These are phyloP conservation scores for Xerocomellus chrysenteron DNA, from an alignment of 768 basidiomycete species.

Conservation along the genomic window DNA sequence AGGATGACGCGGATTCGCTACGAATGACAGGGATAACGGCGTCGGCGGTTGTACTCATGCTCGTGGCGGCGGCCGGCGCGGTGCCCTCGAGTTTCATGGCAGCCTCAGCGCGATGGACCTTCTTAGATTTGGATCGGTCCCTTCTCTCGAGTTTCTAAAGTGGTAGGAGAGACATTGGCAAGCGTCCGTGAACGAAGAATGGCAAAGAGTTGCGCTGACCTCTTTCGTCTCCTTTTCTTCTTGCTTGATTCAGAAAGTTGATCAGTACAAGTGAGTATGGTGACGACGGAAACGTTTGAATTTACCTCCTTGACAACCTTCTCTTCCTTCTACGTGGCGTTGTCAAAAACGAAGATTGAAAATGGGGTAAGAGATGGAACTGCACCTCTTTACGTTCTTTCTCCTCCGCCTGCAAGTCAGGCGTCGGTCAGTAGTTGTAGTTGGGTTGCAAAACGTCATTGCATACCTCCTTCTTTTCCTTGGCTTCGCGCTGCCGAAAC, in stretches of 20 bases:
- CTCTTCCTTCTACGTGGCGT: conserved; percentile 43
- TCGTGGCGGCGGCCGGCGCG: conserved; percentile 4
- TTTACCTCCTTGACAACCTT: conserved; percentile 58
- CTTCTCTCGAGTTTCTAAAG: conserved; percentile 54
- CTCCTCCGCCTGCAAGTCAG: conserved; percentile 51
- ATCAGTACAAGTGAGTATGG: conserved; percentile 16
- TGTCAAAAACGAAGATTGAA: conserved; percentile 7
- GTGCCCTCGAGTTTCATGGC: conserved; percentile 28
- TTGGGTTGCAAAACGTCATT: neutral
- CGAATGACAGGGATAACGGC: conserved; percentile 20
- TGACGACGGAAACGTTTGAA: conserved; percentile 2
- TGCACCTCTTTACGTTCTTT: conserved; percentile 59
- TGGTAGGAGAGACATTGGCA: neutral
- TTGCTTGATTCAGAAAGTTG: conserved; percentile 31
- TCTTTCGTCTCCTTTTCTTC: conserved; percentile 48
- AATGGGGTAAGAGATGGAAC: neutral
- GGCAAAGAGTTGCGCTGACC: conserved; percentile 26
- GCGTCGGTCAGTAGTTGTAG: neutral
- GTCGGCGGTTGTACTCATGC: conserved; percentile 11
- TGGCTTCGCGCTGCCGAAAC: conserved; percentile 65
- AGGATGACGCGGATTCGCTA: conserved; percentile 44
- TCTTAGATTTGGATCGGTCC: conserved; percentile 57
- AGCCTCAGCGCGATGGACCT: conserved; percentile 37
- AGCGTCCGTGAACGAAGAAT: neutral
- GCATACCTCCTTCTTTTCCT: conserved; percentile 69